These are phyloP conservation scores for Aspergillus biplanus DNA, from an alignment of 495 filamentous ascomycete genomes.

Conservation along the genomic window DNA sequence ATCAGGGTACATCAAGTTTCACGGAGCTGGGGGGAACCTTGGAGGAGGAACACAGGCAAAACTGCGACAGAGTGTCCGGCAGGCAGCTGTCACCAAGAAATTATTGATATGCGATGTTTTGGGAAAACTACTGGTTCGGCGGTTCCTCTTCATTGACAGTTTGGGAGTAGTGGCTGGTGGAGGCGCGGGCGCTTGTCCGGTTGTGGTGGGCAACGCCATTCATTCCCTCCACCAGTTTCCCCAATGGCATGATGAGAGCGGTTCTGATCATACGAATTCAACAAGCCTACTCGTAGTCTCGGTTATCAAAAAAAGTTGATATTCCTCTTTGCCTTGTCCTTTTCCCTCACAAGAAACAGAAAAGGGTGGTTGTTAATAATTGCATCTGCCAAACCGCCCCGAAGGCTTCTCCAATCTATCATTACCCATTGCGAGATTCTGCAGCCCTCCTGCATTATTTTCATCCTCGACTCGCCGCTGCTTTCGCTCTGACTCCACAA, in stretches of 20 bases:
- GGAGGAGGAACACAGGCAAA: background rate
- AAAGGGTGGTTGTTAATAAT: too few relatives aligned
- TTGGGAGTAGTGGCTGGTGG: slow-evolving; percentile 29
- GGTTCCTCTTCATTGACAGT: slow-evolving; percentile 13
- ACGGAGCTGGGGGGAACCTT: background rate
- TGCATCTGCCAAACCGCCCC: too few relatives aligned
- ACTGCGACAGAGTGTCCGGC: background rate
- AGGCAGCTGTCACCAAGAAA: background rate
- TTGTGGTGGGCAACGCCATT: slow-evolving; percentile 40
- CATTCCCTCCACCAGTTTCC: slow-evolving; percentile 3
- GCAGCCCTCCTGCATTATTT: too few relatives aligned
- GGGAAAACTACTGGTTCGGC: slow-evolving; percentile 1
- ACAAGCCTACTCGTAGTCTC: too few relatives aligned
- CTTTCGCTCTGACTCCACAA: slow-evolving; percentile 7
- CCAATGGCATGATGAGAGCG: background rate
- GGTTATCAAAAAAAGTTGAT: too few relatives aligned
- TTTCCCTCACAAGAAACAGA: too few relatives aligned
- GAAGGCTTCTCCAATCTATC: too few relatives aligned
- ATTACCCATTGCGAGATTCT: too few relatives aligned
- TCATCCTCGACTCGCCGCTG: background rate
- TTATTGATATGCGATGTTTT: slow-evolving; percentile 26
- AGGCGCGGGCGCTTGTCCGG: slow-evolving; percentile 29
- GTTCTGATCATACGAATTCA: background rate
- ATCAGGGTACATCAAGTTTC: background rate
- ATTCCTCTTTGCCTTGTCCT: too few relatives aligned